Base-by-base conservation (phyloP, 345 rosid genomes). In the Rhodomyrtus tomentosa region DNA sequence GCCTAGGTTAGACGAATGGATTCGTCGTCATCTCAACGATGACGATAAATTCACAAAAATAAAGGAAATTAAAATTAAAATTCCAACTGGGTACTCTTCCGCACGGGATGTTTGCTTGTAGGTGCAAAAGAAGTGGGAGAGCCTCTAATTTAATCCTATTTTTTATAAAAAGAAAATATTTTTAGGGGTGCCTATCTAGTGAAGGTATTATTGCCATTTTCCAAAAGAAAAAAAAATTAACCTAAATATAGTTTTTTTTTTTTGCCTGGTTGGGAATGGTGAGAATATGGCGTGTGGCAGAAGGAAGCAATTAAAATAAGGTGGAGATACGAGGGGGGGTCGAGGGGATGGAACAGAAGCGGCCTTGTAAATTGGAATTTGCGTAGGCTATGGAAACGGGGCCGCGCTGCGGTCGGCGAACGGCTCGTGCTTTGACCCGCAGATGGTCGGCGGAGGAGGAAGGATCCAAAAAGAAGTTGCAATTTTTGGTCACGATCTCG, bases 351-450 rank as follows among this genome's bases (percentile, higher is more conserved):
- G 27, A 72, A 55, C 29, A 45, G 42, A 55, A 59, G 20, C 25
- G 27, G 58, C 90, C 91, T 95, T 84, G 95, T 92, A 92, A 95
- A 89, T 91, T 88, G 96, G 45, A 91, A 91, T 38, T n/a, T 76
- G 93, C 92, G 88, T 85, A 88, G 88, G 88, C 92, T 80, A 55
- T 73, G 83, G 93, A 86, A 92, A 92, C 91, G 91, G 79, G 92
- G 90, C 93, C 90, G 93, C 94, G 96, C 88, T 92, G 87, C 95
- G 91, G 95, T 89, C 93, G 96, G 89, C 98, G 93, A 90, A 91
- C 93, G 92, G 83, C 84, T 89, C 97, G 96, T 88, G 83, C 89
- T 91, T 92, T 89, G 94, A 92, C 92, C 85, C 82, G 84, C 86
- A 82, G 88, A 62, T 5, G 79, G 79, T 68, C 79, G 79, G 79